Conservation (phyloP, 2,329 filamentous ascomycete genomes). For the Colletotrichum gloeosporioides region DNA sequence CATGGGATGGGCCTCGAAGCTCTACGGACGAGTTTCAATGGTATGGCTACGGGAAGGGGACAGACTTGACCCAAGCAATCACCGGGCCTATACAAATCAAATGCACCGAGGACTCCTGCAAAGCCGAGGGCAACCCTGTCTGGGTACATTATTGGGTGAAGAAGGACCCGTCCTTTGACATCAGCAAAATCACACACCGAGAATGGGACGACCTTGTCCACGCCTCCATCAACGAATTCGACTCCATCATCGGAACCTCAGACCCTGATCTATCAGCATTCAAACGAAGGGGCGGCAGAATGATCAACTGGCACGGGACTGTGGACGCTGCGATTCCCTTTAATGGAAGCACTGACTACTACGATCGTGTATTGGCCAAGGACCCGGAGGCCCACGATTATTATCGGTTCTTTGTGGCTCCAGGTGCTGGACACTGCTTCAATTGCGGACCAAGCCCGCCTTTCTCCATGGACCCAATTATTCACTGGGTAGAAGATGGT, state of each 20-base stretch:
- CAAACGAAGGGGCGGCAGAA: constrained; percentile 39
- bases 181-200: background rate
- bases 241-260: constrained; percentile 28
- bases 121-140: background rate
- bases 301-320: constrained; percentile 45
- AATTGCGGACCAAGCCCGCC: background rate
- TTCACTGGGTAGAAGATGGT: background rate
- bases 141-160: background rate
- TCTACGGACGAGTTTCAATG: background rate
- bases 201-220: constrained; percentile 17
- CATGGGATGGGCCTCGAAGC: constrained; percentile 12
- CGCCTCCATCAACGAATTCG: constrained; percentile 21
- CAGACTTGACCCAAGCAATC: constrained; percentile 21
- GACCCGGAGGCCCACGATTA: constrained; percentile 43
- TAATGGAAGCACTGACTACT: constrained; percentile 33
- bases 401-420: constrained; percentile 55
- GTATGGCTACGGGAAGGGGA: background rate
- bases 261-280: constrained; percentile 34
- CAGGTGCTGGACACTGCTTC: constrained; percentile 55
- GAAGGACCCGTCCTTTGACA: background rate
- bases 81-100: constrained; percentile 28
- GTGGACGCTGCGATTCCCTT: constrained; percentile 41
- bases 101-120: background rate
- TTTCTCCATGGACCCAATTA: background rate
- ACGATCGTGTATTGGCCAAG: constrained; percentile 21